Evolutionary conservation across 1,284 basidiomycete species (phyloP).

Genomic region (Heterobasidion occidentale): DNA sequence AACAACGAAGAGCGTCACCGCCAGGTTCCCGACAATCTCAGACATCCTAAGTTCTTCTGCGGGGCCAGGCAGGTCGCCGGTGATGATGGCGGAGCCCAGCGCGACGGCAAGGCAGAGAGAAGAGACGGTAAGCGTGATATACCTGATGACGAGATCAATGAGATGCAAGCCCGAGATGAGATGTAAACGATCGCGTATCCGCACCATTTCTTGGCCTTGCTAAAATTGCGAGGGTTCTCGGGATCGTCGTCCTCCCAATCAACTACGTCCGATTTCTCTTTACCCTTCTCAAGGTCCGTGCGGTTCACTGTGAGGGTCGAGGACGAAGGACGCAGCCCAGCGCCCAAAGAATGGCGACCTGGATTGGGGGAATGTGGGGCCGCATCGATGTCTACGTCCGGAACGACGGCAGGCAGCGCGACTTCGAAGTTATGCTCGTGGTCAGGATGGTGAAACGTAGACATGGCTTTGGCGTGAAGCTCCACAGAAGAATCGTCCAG

Average conservation of each 20-base stretch:
- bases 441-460: not conserved
- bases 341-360: too few species aligned
- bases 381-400: not conserved
- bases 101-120: conserved; percentile 33
- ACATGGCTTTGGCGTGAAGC: too few species aligned
- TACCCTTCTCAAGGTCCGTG: not conserved
- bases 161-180: not conserved
- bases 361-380: too few species aligned
- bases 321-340: too few species aligned
- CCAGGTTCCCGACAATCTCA: conserved; percentile 18
- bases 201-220: conserved; percentile 18
- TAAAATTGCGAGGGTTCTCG: conserved; percentile 27
- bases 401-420: not conserved
- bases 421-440: not conserved
- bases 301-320: not conserved
- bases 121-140: conserved; percentile 37
- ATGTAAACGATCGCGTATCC: not conserved
- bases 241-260: conserved; percentile 23
- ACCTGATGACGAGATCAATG: conserved; percentile 21
- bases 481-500: too few species aligned
- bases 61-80: conserved; percentile 37
- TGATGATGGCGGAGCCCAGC: conserved; percentile 31
- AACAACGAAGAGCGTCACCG: conserved; percentile 23
- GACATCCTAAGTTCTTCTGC: conserved; percentile 25
- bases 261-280: conserved; percentile 21